Evolutionary conservation across 2,329 filamentous ascomycete genomes (phyloP), one percentile per base, ranked within the genome.

Genomic region (Botrytis tulipae): DNA sequence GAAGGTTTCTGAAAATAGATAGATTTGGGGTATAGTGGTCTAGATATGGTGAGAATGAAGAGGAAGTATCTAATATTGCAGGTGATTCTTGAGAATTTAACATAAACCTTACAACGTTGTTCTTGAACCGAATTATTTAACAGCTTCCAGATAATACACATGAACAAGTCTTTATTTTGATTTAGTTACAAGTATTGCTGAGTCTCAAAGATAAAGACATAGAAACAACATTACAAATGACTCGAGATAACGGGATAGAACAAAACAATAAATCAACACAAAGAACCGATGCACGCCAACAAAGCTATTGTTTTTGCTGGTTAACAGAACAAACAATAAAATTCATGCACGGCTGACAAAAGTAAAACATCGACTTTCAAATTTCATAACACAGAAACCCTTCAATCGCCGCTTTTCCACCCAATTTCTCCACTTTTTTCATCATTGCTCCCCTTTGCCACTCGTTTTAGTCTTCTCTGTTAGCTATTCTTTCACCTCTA

Each of bases 101-200:
- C 8, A 7, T 9, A 8, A n/a, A 12, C 16, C 4, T 20, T 7
- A 54, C n/a, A 8, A 9, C 3, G 54, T 40, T 67, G 65, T 54
- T 54, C 65, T 5, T 2, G 9, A 40, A 10, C 6, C 51, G 44
- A 66, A 51, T 32, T 35, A 4, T 67, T 1, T 14, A 67, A 51
- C 29, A n/a, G n/a, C 4, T 65, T 9, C 29, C 32, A 35, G 9
- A 22, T 22, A 16, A 46, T 35, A 20, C 10, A 65, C 10, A 48
- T 10, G 44, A 46, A 7, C 25, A n/a, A 37, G 29, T 16, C 3
- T 22, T 44, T 18, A 18, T 9, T 32, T 14, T 7, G 44, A 8
- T 48, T 35, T 1, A 5, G 1, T n/a, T 25, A 3, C 14, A 2
- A 22, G 0, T 32, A 1, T 10, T 20, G 16, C 18, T 18, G 22